Base-by-base conservation (phyloP, 306 rosid genomes). In the Adenanthera pavonina region DNA sequence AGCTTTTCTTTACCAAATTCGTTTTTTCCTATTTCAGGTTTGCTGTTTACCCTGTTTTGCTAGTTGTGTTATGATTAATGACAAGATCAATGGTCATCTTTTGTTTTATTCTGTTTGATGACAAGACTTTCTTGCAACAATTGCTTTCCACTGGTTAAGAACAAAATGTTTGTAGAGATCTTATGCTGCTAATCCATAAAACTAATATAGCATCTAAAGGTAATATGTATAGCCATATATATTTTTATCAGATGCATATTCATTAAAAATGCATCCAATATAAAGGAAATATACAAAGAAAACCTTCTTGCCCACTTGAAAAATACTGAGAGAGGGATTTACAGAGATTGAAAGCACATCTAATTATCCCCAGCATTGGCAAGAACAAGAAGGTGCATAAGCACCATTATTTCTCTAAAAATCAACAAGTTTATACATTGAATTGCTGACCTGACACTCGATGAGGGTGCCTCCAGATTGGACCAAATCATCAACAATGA, bases 401-500 rank as follows among this genome's bases (percentile, higher is more conserved):
- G 36, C 40, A 47, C 56, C 64, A 6, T 10, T 16, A 35, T 52
- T 77, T 51, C 74, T 78, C 44, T 38, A 30, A 60, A 62, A 44
- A 53, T 38, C 34, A 74, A 43, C 56, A 75, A 49, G 2, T 10
- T 51, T 46, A 51, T n/a, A 56, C 57, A 80, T 43, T 67, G 80
- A 78, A 61, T 70, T 35, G 36, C 77, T 70, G 72, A 93, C 99
- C 98, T 90, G 98, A 81, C 99, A 93, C 85, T 95, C 99, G 43
- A 93, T 92, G 80, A 95, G 87, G 82, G 99, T 95, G 81, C 97
- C 90, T 66, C 99, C 98, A 57, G 99, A 95, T 89, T 95, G 99
- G 69, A 95, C 99, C 86, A 95, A 87, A 91, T 95, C 99, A 81
- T 95, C 99, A 74, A 95, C 97, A 83, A 93, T 92, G 77, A 95